Evolutionary conservation across 148 eudicot species (phyloP).

Genomic region (Rhododendron griersonianum): DNA sequence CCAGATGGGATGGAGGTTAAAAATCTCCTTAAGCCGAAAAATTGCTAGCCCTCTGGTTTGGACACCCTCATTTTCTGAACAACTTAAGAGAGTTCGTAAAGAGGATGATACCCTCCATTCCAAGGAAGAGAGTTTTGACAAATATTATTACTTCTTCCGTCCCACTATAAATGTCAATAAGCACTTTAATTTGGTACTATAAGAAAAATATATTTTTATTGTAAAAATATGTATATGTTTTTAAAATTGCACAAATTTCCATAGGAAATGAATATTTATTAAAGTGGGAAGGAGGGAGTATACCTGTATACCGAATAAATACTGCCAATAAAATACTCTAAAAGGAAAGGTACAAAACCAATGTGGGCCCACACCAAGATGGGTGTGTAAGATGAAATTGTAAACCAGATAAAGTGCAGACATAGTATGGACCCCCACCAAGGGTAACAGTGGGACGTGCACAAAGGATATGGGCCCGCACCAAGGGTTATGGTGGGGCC

Average conservation of each 20-base stretch:
- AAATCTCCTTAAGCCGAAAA: background rate
- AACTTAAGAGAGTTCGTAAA: background rate
- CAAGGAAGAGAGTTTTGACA: background rate
- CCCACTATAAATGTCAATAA: too few relatives aligned
- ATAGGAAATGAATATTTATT: too few relatives aligned
- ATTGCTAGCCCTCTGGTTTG: background rate
- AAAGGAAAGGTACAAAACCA: background rate
- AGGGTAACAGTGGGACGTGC: background rate
- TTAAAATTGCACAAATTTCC: too few relatives aligned
- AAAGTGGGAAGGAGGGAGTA: too few relatives aligned
- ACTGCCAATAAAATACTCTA: too few relatives aligned
- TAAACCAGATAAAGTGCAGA: background rate
- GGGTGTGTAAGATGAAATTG: background rate
- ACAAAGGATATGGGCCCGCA: background rate
- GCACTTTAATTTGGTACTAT: too few relatives aligned
- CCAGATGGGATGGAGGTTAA: background rate
- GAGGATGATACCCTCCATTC: conserved; percentile 11
- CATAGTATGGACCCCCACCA: background rate
- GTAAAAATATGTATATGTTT: too few relatives aligned
- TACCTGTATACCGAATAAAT: too few relatives aligned
- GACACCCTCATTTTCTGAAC: background rate
- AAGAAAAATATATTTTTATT: too few relatives aligned
- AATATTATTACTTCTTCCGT: too few relatives aligned
- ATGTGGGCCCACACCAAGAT: background rate
- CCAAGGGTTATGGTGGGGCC: background rate